Percentiles rank a stretch among this genome's conserved stretches.
Evolutionary conservation across 148 eudicot genomes (phyloP).

Genomic region (Agrostemma githago): DNA sequence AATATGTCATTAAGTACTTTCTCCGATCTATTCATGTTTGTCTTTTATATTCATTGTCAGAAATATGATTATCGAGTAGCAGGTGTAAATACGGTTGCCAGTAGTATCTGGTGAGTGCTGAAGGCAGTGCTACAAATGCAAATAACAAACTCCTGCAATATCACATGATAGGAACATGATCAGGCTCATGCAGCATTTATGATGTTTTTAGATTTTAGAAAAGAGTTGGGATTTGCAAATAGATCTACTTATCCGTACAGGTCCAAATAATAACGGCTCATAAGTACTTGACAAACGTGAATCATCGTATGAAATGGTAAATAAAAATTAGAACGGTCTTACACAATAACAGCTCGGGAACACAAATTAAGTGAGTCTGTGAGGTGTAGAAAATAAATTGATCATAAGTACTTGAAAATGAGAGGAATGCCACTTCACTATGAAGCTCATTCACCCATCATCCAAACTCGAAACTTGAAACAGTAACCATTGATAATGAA

Average conservation of each 20-base stretch:
- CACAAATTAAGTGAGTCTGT: no score
- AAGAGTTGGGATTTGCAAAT: background rate
- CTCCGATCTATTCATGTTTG: no score
- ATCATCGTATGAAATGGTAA: background rate
- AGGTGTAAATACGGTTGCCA: background rate
- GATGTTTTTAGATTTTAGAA: slow-evolving; percentile 5
- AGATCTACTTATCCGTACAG: slow-evolving; percentile 7
- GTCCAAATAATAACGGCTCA: background rate
- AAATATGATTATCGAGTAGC: background rate
- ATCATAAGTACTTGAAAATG: no score
- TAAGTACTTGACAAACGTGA: background rate
- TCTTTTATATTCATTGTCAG: no score
- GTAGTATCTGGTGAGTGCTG: background rate
- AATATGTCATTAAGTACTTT: no score
- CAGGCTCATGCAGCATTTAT: background rate
- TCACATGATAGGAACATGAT: slow-evolving; percentile 16
- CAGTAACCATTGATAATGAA: no score
- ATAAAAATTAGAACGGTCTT: no score
- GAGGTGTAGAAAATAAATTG: no score
- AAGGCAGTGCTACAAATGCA: background rate
- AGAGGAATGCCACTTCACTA: no score
- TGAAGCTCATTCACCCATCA: no score
- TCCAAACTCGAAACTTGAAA: no score
- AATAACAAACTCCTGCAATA: slow-evolving; percentile 9
- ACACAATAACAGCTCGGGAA: no score